phyloP scores from a whole-genome alignment of 2,329 filamentous ascomycete species.

The Neocucurbitaria cava region DNA sequence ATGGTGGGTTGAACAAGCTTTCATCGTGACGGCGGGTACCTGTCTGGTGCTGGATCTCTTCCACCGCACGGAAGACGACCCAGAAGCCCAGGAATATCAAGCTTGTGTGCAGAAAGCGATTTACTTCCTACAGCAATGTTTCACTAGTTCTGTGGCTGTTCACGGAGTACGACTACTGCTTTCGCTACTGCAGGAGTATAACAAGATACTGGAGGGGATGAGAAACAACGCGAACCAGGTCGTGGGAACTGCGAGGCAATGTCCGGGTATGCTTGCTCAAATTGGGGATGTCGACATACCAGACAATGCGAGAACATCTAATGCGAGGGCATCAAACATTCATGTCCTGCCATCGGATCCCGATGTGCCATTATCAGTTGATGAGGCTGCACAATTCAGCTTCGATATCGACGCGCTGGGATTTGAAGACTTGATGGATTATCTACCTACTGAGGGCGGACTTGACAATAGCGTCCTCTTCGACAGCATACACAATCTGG shows the following conservation, averaged over 20 bases:
- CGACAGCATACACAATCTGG: constrained; percentile 15
- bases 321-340: background rate
- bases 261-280: constrained; percentile 11
- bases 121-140: constrained; percentile 38
- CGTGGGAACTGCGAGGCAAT: background rate
- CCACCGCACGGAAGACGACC: constrained; percentile 27
- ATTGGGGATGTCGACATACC: constrained; percentile 15
- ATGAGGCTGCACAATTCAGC: constrained; percentile 22
- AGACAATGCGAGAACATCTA: constrained; percentile 6
- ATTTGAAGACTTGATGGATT: constrained; percentile 36
- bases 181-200: constrained; percentile 42
- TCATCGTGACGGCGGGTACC: constrained; percentile 40
- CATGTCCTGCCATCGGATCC: constrained; percentile 3
- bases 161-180: constrained; percentile 49
- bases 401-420: constrained; percentile 36
- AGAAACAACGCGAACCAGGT: constrained; percentile 5
- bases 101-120: constrained; percentile 44
- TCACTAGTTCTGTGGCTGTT: constrained; percentile 49
- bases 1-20: constrained; percentile 51
- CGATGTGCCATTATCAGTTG: constrained; percentile 11
- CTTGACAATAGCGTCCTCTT: constrained; percentile 33
- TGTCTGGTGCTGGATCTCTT: constrained; percentile 39
- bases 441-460: constrained; percentile 27
- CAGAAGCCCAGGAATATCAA: constrained; percentile 32
- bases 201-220: constrained; percentile 25